phyloP scores from a whole-genome alignment of 495 filamentous ascomycete genomes.

The Trichocladium antarcticum region DNA sequence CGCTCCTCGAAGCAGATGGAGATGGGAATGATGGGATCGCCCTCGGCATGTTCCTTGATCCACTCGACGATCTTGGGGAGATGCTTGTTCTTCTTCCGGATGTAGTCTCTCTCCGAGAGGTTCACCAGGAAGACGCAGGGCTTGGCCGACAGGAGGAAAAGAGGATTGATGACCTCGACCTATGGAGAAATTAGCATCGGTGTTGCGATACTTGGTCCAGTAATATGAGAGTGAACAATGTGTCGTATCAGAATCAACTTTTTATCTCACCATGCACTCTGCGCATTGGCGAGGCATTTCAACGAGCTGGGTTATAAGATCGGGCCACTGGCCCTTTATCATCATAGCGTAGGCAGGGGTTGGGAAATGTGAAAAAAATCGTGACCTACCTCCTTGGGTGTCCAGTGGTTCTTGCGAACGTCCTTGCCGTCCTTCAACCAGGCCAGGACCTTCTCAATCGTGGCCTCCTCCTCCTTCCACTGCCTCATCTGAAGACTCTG shows the following conservation, averaged over 20 bases:
- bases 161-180: slow-evolving; percentile 96
- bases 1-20: slow-evolving; percentile 90
- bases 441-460: slow-evolving; percentile 74
- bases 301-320: slow-evolving; percentile 98
- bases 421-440: slow-evolving; percentile 80
- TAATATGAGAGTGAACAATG: slow-evolving; percentile 24
- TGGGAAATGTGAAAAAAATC: slow-evolving; percentile 4
- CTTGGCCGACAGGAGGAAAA: slow-evolving; percentile 92
- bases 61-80: slow-evolving; percentile 83
- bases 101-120: slow-evolving; percentile 91
- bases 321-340: slow-evolving; percentile 95
- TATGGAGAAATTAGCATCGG: slow-evolving; percentile 34
- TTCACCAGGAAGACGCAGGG: slow-evolving; percentile 97
- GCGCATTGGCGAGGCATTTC: slow-evolving; percentile 62
- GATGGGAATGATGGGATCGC: slow-evolving; percentile 85
- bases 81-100: slow-evolving; percentile 99
- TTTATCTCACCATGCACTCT: slow-evolving; percentile 77
- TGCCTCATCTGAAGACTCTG: slow-evolving; percentile 98
- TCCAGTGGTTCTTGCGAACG: slow-evolving; percentile 81
- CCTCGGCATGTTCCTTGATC: slow-evolving; percentile 80
- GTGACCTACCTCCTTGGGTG: slow-evolving; percentile 81
- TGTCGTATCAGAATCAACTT: slow-evolving; percentile 37
- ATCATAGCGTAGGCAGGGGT: slow-evolving; percentile 49
- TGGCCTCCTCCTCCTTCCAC: slow-evolving; percentile 87
- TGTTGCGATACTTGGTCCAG: slow-evolving; percentile 20